Evolutionary conservation across 257 asterid genomes (phyloP).

Genomic region (Prunella vulgaris): DNA sequence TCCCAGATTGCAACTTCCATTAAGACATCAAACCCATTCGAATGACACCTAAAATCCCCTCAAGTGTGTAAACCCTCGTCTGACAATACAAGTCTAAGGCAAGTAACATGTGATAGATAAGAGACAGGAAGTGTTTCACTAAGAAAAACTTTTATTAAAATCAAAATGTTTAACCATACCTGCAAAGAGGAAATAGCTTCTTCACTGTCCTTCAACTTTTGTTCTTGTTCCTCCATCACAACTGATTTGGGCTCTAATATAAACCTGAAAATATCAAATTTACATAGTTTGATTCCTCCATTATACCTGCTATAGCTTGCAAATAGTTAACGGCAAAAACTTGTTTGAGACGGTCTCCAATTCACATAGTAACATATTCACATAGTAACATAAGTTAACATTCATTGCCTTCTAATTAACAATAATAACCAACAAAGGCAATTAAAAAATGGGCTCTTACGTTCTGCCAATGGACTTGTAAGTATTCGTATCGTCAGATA

Average conservation of each 20-base stretch:
- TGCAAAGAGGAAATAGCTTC: conserved; percentile 64
- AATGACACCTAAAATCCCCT: neutral
- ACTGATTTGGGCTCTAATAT: conserved; percentile 74
- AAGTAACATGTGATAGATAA: neutral
- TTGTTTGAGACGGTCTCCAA: too few species aligned
- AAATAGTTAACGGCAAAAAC: neutral
- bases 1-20: neutral
- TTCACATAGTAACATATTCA: too few species aligned
- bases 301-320: conserved; percentile 1
- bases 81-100: neutral
- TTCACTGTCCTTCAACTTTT: conserved; percentile 79
- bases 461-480: conserved; percentile 84
- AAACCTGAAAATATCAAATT: conserved; percentile 46
- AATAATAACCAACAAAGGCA: neutral
- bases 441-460: conserved; percentile 25
- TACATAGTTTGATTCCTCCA: neutral
- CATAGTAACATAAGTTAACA: too few species aligned
- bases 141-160: neutral
- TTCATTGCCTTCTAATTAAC: too few species aligned
- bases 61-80: neutral
- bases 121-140: neutral
- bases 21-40: too few species aligned
- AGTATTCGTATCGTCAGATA: conserved; percentile 77
- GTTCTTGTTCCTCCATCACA: conserved; percentile 80
- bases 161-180: conserved; percentile 38